Evolutionary conservation across 2,329 filamentous ascomycete species (phyloP), one percentile per base, ranked within the genome.

Genomic region (Hypoxylon rubiginosum): DNA sequence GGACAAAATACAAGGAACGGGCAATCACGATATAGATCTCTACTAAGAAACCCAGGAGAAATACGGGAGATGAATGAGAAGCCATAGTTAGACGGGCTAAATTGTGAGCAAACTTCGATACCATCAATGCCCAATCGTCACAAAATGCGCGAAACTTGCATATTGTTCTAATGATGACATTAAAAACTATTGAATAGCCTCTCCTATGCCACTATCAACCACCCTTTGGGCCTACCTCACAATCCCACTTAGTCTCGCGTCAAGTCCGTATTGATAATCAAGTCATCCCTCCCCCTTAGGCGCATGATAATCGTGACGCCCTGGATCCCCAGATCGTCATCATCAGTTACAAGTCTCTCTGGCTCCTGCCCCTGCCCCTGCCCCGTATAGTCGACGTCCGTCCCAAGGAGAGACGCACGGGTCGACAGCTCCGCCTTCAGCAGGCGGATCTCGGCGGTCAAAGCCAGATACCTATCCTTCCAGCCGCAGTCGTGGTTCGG

Each of bases 231-330:
- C 4, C 21, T 24, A 24, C 21, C 21, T 24, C 21, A 24, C 39
- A 19, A 28, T 41, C 19, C 57, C 24, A 45, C 21, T 59, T 50
- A 32, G n/a, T 67, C 61, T 53, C 62, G 67, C 1, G 66, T 74
- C 72, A 85, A 75, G 71, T 85, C 81, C 2, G 84, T 85, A 58
- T 83, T 84, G 70, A 86, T 82, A 50, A 86, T 80, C 71, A 86
- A 69, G 65, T 87, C 84, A 51, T 85, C 83, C 73, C 79, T 83
- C 48, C 80, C 79, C 69, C 75, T 82, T 70, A 84, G 75, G 73
- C 85, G 85, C 74, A 87, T 77, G 50, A 85, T 81, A 64, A 86
- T 82, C 5, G 84, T 86, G 55, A 86, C 72, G 10, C 83, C 83
- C 62, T 84, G 79, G 30, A 86, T 81, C 15, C 80, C 80, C 49